These are phyloP conservation scores for Chaetomium globosum DNA, from an alignment of 2,329 filamentous ascomycete genomes.

Conservation along the genomic window DNA sequence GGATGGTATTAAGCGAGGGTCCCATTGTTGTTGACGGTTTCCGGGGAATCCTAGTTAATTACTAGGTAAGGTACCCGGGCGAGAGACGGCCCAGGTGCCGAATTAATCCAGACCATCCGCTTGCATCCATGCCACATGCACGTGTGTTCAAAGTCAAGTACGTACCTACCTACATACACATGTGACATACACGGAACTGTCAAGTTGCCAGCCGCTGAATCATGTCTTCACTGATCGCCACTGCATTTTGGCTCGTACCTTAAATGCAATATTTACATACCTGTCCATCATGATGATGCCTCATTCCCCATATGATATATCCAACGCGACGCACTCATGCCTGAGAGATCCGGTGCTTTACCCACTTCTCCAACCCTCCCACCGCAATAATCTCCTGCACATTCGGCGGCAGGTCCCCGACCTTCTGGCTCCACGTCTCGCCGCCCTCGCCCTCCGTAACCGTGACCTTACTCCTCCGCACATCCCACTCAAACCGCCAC, in stretches of 20 bases:
- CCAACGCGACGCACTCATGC: not conserved
- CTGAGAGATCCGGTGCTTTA: constrained; percentile 65
- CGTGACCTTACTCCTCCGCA: constrained; percentile 68
- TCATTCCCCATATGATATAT: too few species aligned
- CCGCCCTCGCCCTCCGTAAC: constrained; percentile 71
- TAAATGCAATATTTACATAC: too few species aligned
- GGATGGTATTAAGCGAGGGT: not conserved
- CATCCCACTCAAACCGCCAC: constrained; percentile 83
- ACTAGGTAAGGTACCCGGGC: too few species aligned
- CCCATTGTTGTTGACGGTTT: too few species aligned
- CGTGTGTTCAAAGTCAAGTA: not conserved
- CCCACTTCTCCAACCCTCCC: constrained; percentile 81
- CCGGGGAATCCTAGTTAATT: too few species aligned
- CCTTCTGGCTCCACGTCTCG: constrained; percentile 73
- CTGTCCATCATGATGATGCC: too few species aligned
- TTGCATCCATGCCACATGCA: not conserved
- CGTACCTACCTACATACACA: too few species aligned
- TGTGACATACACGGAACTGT: too few species aligned
- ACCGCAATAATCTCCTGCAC: constrained; percentile 82
- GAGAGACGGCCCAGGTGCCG: too few species aligned
- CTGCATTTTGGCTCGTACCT: too few species aligned
- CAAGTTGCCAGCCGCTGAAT: not conserved
- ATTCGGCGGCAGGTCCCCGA: constrained; percentile 80
- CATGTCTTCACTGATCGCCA: not conserved
- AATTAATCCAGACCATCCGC: too few species aligned